Evolutionary conservation across 306 rosid genomes (phyloP), one percentile per base, ranked within the genome.

Genomic region (Crotalaria pallida): DNA sequence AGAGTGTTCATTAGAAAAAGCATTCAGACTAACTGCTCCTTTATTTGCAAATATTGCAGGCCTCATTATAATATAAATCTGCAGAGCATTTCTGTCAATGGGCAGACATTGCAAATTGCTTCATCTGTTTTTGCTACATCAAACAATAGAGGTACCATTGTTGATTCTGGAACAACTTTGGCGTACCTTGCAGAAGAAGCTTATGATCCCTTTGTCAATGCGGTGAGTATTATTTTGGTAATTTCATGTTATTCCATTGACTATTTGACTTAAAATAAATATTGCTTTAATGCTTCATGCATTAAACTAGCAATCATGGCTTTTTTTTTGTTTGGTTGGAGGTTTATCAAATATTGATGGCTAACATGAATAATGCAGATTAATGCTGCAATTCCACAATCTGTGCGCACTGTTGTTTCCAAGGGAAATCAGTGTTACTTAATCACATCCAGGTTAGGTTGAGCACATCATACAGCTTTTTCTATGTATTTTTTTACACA

Each of bases 151-250:
- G 99, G 99, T 59, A 91, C 99, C 74, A 91, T 95, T 52, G 55
- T 95, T 73, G 99, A 95, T 75, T 91, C 99, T 11, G 99, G 99
- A 76, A 95, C 99, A 60, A 95, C 99, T 55, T 83, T 95, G 86
- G 97, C 97, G 10, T 95, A 95, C 81, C 96, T 95, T 73, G 96
- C 96, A 12, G 96, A 87, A 79, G 92, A 80, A 66, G 99, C 99
- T 51, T 95, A 81, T 69, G 84, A 77, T 60, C 88, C 97, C 72
- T 91, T 95, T 50, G 81, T 95, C 62, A 80, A 29, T 75, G 97
- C 99, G 33, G 99, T 95, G 82, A 83, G 97, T 86, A 72, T 67
- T 51, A 21, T 71, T 63, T 69, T 56, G 38, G 79, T 34, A 24
- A 63, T 71, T 63, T 31, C 60, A 63, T 3, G n/a, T 45, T 24